These are phyloP conservation scores for Penstemon newberryi DNA, from an alignment of 257 asterid genomes.

Conservation along the genomic window DNA sequence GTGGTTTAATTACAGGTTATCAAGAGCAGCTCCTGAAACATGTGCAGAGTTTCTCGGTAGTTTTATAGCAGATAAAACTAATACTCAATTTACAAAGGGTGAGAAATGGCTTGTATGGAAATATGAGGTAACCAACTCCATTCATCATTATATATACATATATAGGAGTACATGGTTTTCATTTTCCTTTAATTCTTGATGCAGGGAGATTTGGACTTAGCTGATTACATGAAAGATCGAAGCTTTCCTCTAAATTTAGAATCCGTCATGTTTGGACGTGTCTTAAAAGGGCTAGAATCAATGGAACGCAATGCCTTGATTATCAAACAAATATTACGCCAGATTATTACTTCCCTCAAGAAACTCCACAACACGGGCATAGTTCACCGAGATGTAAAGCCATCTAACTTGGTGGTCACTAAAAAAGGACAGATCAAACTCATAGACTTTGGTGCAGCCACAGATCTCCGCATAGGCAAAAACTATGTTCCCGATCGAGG, in stretches of 20 bases:
- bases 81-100: constrained; percentile 69
- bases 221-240: constrained; percentile 82
- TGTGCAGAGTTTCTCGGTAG: constrained; percentile 97
- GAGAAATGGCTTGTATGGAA: constrained; percentile 99
- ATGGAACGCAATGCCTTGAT: constrained; percentile 75
- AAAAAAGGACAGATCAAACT: constrained; percentile 86
- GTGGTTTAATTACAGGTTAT: constrained; percentile 91
- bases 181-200: constrained; percentile 17
- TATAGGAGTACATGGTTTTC: background rate
- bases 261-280: constrained; percentile 84
- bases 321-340: constrained; percentile 92
- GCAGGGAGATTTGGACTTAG: constrained; percentile 93
- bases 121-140: constrained; percentile 66
- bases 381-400: constrained; percentile 95
- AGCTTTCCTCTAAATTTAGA: constrained; percentile 84
- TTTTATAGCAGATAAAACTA: constrained; percentile 73
- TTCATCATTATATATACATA: too few species aligned
- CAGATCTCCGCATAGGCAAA: constrained; percentile 94
- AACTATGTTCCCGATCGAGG: constrained; percentile 80
- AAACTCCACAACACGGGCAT: constrained; percentile 85
- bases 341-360: constrained; percentile 83
- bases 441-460: constrained; percentile 96
- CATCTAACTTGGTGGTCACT: constrained; percentile 92
- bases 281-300: constrained; percentile 64
- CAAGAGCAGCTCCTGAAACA: constrained; percentile 95